Conservation (phyloP, 2,329 filamentous ascomycete genomes). For the Epichloe uncinata region DNA sequence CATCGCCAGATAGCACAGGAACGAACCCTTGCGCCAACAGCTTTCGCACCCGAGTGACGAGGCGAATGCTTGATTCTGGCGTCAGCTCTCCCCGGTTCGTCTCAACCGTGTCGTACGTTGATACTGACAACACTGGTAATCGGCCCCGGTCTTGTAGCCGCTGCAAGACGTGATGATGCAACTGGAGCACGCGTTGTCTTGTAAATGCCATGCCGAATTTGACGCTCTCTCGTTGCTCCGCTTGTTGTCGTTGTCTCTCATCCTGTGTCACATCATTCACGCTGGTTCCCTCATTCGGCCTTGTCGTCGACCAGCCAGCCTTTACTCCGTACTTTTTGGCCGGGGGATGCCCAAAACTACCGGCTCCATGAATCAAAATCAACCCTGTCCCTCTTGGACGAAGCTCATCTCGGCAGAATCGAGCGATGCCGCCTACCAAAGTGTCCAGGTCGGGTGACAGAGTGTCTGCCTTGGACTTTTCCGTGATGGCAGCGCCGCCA, state of each 20-base stretch:
- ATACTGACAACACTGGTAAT: conserved; percentile 3
- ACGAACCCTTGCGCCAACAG: conserved; percentile 1
- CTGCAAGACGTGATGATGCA: conserved; percentile 3
- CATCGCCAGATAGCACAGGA: conserved; percentile 2
- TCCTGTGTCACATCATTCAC: neutral
- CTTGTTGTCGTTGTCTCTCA: neutral
- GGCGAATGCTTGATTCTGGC: neutral
- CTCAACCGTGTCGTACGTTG: conserved; percentile 4
- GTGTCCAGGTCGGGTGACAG: neutral
- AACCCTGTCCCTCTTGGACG: neutral
- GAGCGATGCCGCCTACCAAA: neutral
- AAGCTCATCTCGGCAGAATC: neutral
- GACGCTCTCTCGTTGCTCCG: neutral
- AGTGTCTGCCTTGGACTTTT: conserved; percentile 1
- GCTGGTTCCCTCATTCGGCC: neutral
- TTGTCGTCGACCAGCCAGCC: neutral
- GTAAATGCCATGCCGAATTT: conserved; percentile 4
- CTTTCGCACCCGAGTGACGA: neutral
- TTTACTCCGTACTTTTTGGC: conserved; percentile 1
- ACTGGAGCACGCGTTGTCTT: neutral
- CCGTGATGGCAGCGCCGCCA: conserved; percentile 4
- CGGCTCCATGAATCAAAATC: conserved; percentile 3
- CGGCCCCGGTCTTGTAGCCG: neutral
- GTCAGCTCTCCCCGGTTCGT: neutral
- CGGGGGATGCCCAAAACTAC: conserved; percentile 4